Evolutionary conservation across 768 basidiomycete genomes (phyloP).

Genomic region (Coprinopsis strossmayeri): DNA sequence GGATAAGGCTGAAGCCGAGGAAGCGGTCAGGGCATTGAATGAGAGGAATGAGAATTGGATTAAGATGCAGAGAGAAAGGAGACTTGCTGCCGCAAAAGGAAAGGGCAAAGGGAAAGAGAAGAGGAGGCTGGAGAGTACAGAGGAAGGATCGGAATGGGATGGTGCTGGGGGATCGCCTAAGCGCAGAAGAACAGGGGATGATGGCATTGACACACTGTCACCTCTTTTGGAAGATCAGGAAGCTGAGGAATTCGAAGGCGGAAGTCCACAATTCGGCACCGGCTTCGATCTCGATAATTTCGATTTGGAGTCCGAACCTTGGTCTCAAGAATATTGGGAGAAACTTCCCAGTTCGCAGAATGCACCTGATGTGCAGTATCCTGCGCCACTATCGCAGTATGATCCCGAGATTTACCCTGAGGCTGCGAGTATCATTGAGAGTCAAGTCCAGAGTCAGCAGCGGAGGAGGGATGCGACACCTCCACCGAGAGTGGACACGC

Average conservation of each 20-base stretch:
- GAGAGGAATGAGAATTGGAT: neutral
- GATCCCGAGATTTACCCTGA: slow-evolving; percentile 30
- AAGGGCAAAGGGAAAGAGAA: neutral
- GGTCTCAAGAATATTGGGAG: slow-evolving; percentile 10
- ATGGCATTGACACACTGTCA: neutral
- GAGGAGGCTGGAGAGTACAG: too few relatives aligned
- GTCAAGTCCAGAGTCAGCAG: slow-evolving; percentile 11
- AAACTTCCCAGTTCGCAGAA: neutral
- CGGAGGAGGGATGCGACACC: slow-evolving; percentile 2
- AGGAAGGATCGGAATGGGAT: too few relatives aligned
- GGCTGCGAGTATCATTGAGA: slow-evolving; percentile 23
- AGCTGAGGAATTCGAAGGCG: neutral
- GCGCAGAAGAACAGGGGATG: too few relatives aligned
- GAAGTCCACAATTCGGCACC: neutral
- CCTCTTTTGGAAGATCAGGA: neutral
- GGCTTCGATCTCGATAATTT: neutral
- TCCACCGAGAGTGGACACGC: slow-evolving; percentile 16
- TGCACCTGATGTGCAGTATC: slow-evolving; percentile 27
- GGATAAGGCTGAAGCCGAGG: neutral
- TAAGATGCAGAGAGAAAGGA: neutral
- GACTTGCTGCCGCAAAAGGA: neutral
- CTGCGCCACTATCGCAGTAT: slow-evolving; percentile 28
- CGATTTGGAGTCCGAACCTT: slow-evolving; percentile 1
- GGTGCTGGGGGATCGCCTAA: too few relatives aligned
- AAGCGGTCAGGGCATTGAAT: neutral